Percentiles rank a stretch among this genome's conserved stretches.
These are phyloP conservation scores for Euphorbia celastroides DNA, from an alignment of 441 rosid genomes.

Conservation along the genomic window DNA sequence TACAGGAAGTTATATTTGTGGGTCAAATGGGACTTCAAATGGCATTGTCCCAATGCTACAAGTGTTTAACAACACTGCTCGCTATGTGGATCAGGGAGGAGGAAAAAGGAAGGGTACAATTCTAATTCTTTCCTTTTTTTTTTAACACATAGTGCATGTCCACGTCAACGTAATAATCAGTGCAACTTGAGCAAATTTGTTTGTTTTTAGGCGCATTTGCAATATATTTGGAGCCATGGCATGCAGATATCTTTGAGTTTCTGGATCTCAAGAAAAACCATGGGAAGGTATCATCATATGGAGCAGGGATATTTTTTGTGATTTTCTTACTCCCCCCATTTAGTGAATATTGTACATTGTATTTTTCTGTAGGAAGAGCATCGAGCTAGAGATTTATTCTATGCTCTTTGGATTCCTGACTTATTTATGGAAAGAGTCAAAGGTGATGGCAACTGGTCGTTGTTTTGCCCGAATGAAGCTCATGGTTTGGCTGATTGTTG, in stretches of 20 bases:
- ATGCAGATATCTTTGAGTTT: constrained; percentile 81
- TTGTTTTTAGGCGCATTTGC: constrained; percentile 51
- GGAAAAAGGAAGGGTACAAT: constrained; percentile 69
- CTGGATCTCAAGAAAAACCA: constrained; percentile 81
- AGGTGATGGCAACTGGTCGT: constrained; percentile 61
- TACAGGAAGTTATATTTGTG: constrained; percentile 83
- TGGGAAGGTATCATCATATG: constrained; percentile 50
- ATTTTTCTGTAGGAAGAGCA: constrained; percentile 43
- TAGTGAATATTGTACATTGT: background rate
- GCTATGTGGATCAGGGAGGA: constrained; percentile 84
- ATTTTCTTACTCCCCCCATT: background rate
- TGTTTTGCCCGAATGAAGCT: constrained; percentile 84
- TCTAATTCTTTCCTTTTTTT: background rate
- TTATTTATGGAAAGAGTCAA: constrained; percentile 80
- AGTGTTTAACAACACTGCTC: constrained; percentile 55
- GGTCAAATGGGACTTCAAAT: constrained; percentile 88
- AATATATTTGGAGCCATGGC: constrained; percentile 94
- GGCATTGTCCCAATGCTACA: constrained; percentile 87
- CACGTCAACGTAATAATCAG: background rate
- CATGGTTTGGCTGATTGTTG: constrained; percentile 84
- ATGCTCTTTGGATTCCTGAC: constrained; percentile 80
- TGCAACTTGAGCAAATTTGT: constrained; percentile 7
- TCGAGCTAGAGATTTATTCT: constrained; percentile 67
- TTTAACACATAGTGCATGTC: background rate
- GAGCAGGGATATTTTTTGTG: background rate